phyloP scores from a whole-genome alignment of 2,329 filamentous ascomycete species.

The Pestalotiopsis fici region DNA sequence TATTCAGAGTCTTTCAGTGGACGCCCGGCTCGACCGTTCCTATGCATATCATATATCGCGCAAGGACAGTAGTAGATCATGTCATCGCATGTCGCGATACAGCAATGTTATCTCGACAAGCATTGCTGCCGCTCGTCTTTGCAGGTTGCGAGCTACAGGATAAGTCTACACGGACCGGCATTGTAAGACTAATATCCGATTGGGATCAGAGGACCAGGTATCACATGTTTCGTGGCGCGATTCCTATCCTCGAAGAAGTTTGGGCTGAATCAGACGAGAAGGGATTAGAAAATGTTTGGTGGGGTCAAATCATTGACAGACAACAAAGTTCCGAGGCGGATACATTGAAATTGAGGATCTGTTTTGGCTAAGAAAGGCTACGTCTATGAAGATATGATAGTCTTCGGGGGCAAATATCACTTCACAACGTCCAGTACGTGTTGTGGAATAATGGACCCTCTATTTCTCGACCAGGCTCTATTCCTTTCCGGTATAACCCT shows the following conservation, averaged over 20 bases:
- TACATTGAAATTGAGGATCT: not conserved
- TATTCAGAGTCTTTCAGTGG: slow-evolving; percentile 4
- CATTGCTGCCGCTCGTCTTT: slow-evolving; percentile 6
- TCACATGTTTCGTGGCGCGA: slow-evolving; percentile 1
- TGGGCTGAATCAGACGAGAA: not conserved
- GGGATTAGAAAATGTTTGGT: slow-evolving; percentile 12
- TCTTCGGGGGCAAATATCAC: no score
- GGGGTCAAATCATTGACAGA: slow-evolving; percentile 14
- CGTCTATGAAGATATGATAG: not conserved
- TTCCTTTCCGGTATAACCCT: not conserved
- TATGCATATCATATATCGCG: not conserved
- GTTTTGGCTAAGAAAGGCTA: not conserved
- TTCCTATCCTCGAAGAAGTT: slow-evolving; percentile 7
- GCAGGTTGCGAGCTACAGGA: slow-evolving; percentile 7
- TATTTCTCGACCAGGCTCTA: no score
- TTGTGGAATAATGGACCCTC: no score
- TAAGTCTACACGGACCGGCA: not conserved
- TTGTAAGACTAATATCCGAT: not conserved
- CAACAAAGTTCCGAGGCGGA: slow-evolving; percentile 12
- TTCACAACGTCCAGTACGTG: no score
- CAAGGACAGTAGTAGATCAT: not conserved
- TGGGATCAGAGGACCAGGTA: slow-evolving; percentile 5
- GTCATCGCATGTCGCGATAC: slow-evolving; percentile 6
- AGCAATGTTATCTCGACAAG: slow-evolving; percentile 1
- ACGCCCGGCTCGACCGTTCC: not conserved